Base-by-base conservation (phyloP, 192 early-diverging fungal genomes). In the Backusella tarrabulga region DNA sequence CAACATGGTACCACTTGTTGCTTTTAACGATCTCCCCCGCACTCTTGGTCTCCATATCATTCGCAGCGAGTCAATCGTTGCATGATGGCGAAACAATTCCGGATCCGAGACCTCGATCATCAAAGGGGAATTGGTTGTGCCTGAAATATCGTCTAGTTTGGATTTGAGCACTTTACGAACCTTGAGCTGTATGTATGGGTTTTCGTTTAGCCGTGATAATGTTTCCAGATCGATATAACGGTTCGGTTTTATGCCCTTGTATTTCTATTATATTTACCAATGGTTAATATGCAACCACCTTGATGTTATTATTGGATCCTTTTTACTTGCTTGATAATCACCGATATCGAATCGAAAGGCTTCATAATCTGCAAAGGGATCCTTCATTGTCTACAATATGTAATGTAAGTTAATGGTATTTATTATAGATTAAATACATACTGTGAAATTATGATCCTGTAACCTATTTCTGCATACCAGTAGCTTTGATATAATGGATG, bases 71-170 rank as follows among this genome's bases (percentile, higher is more conserved):
- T 88, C 87, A 21, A 84, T 79, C 9, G 79, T 75, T 34, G 83
- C 83, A 38, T 86, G 79, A 11, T 82, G 79, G 29, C 80, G 77
- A 75, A 88, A 88, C 23, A 81, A 71, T 29, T 86, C 87, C 14
- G 84, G 83, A 68, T 88, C 84, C 7, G 77, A 84, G 1, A 75
- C 81, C 41, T 86, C 87, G 52, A 73, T 73, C 21, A 67, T 32
- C 34, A 76, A 66, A n/a, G 83, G 77, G 3, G 54, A 68, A 8
- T 80, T 78, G 38, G 35, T 71, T 19, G 71, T 50, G 73, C 86
- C 87, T 15, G 87, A 87, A 29, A 88, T 81, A 77, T 88, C 87
- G 29, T 88, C 87, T 11, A 88, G 74, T 52, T 88, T 88, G 15
- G 83, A 85, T n/a, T 88, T 88, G 6, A 88, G 71, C 0, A 83